These are phyloP conservation scores for Tuber melanosporum DNA, from an alignment of 495 filamentous ascomycete species.

Conservation along the genomic window DNA sequence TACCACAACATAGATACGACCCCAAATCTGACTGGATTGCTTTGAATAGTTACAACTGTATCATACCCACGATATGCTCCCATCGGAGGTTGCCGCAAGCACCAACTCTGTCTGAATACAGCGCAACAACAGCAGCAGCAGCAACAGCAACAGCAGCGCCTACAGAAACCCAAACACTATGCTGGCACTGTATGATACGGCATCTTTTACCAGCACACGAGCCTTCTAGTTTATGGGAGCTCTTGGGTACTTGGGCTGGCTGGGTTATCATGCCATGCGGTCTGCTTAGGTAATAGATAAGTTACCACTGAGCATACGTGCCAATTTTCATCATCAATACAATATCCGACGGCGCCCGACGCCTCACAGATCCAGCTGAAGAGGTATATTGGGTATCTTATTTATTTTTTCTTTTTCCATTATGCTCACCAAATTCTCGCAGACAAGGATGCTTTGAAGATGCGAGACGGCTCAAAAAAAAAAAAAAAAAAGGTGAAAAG, in stretches of 20 bases:
- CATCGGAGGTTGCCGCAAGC: background rate
- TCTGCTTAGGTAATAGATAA: constrained; percentile 2
- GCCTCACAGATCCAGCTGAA: constrained; percentile 4
- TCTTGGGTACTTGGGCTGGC: background rate
- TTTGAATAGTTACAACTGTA: background rate
- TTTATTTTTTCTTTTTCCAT: background rate
- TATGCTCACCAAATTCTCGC: background rate
- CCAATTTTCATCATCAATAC: background rate
- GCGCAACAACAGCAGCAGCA: background rate
- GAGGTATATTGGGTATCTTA: background rate
- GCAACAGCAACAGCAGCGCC: background rate
- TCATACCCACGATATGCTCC: background rate
- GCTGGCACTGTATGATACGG: background rate
- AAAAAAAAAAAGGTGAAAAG: background rate
- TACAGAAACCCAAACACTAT: background rate
- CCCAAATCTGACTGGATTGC: background rate
- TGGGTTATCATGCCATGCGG: constrained; percentile 3
- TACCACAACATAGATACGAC: background rate
- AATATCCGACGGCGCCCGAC: background rate
- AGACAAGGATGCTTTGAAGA: background rate
- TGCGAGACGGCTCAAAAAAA: constrained; percentile 1
- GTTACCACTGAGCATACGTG: background rate
- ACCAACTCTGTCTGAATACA: background rate
- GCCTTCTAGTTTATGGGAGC: background rate
- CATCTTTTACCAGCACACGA: background rate